These are phyloP conservation scores for Raphanus raphanistrum DNA, from an alignment of 345 rosid genomes.

Conservation along the genomic window DNA sequence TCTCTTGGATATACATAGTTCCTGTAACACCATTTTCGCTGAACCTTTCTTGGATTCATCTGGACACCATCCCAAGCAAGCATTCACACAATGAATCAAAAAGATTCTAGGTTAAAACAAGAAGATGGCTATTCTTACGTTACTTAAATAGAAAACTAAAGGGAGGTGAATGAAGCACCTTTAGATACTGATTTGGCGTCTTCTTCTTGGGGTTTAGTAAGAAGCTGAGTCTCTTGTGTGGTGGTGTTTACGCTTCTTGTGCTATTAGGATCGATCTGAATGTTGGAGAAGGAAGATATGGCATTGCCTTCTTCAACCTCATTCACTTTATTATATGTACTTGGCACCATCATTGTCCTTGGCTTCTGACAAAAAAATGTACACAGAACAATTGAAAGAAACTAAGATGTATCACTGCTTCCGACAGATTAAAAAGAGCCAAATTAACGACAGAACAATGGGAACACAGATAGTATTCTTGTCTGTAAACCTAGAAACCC, in stretches of 20 bases:
- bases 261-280: constrained; percentile 41
- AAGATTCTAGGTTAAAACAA: not conserved
- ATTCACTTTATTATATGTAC: not conserved
- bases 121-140: not conserved
- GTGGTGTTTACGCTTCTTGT: constrained; percentile 12
- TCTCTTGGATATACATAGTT: constrained; percentile 44
- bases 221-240: not conserved
- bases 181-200: not conserved
- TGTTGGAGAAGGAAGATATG: constrained; percentile 28
- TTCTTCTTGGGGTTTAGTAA: not conserved
- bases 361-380: constrained; percentile 27
- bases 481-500: not conserved
- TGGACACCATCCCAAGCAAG: constrained; percentile 1
- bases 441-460: not conserved
- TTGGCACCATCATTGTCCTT: constrained; percentile 6
- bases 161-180: constrained; percentile 20
- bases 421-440: not conserved
- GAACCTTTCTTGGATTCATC: constrained; percentile 39
- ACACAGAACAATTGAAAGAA: constrained; percentile 12
- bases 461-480: not conserved
- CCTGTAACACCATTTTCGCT: constrained; percentile 48
- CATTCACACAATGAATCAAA: not conserved
- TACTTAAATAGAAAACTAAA: not conserved
- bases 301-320: constrained; percentile 6
- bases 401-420: not conserved